Evolutionary conservation across 1,139 yeast genomes (phyloP).

Genomic region (Blastobotrys serpentis): DNA sequence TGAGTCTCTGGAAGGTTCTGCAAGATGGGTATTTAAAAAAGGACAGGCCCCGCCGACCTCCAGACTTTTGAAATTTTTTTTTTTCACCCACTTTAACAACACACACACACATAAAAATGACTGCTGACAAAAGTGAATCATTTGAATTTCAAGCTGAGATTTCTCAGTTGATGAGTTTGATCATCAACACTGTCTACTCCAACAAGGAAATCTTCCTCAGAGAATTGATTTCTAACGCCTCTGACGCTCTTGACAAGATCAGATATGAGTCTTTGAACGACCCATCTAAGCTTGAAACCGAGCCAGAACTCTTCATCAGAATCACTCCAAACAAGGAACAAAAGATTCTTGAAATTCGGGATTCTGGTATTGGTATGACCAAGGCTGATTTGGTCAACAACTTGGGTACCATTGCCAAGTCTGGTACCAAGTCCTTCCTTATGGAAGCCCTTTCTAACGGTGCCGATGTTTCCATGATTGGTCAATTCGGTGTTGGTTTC

Average conservation of each 20-base stretch:
- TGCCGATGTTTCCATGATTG: slow-evolving; percentile 99
- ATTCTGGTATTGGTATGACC: slow-evolving; percentile 99
- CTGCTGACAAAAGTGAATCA: slow-evolving; percentile 36
- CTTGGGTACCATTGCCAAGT: slow-evolving; percentile 99
- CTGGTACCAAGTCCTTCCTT: slow-evolving; percentile 94
- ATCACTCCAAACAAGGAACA: slow-evolving; percentile 94
- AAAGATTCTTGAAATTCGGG: slow-evolving; percentile 95
- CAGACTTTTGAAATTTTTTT: background rate
- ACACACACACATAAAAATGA: slow-evolving; percentile 10
- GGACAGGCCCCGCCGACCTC: slow-evolving; percentile 1
- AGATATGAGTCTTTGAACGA: slow-evolving; percentile 96
- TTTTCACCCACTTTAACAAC: slow-evolving; percentile 1
- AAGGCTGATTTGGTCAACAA: slow-evolving; percentile 98
- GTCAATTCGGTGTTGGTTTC: slow-evolving; percentile 99
- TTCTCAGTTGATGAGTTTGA: slow-evolving; percentile 99
- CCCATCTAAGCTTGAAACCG: slow-evolving; percentile 87
- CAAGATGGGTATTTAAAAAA: slow-evolving; percentile 4
- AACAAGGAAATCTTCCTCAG: slow-evolving; percentile 99
- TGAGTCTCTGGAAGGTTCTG: slow-evolving; percentile 20
- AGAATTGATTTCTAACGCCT: slow-evolving; percentile 98
- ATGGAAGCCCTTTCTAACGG: slow-evolving; percentile 99
- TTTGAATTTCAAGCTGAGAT: slow-evolving; percentile 99
- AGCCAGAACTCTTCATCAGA: slow-evolving; percentile 96
- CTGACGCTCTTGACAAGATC: slow-evolving; percentile 94
- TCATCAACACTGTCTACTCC: slow-evolving; percentile 99